phyloP scores from a whole-genome alignment of 306 rosid genomes.

The Trifolium fragiferum region DNA sequence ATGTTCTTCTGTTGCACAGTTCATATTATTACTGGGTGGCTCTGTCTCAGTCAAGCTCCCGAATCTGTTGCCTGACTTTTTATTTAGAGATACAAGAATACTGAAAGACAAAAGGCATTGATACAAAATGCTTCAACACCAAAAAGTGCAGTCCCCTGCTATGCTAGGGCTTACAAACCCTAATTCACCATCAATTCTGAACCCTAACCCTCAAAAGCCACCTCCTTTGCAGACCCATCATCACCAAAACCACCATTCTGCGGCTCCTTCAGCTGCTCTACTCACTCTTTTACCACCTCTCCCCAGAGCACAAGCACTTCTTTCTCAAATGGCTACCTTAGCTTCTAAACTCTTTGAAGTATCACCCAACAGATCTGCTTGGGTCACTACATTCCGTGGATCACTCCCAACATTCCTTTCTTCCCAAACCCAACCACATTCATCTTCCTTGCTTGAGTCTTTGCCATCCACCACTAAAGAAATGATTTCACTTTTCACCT shows the following conservation, averaged over 20 bases:
- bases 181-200: conserved; percentile 73
- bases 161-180: conserved; percentile 84
- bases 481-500: conserved; percentile 62
- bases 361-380: conserved; percentile 71
- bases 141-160: conserved; percentile 83
- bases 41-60: neutral
- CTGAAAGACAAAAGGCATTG: neutral
- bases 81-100: conserved; percentile 5
- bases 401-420: conserved; percentile 77
- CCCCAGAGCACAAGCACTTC: conserved; percentile 86
- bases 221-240: conserved; percentile 59
- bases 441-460: conserved; percentile 50
- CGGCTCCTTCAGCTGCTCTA: conserved; percentile 51
- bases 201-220: conserved; percentile 70
- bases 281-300: conserved; percentile 88
- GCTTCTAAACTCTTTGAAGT: conserved; percentile 77
- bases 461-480: conserved; percentile 71
- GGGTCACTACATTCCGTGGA: conserved; percentile 83
- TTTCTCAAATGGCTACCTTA: conserved; percentile 80
- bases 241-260: conserved; percentile 46
- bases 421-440: conserved; percentile 55
- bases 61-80: neutral
- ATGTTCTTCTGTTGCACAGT: conserved; percentile 2
- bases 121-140: conserved; percentile 74
- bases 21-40: conserved; percentile 1